phyloP scores from a whole-genome alignment of 129 eudicot genomes.

The Logfia minima region DNA sequence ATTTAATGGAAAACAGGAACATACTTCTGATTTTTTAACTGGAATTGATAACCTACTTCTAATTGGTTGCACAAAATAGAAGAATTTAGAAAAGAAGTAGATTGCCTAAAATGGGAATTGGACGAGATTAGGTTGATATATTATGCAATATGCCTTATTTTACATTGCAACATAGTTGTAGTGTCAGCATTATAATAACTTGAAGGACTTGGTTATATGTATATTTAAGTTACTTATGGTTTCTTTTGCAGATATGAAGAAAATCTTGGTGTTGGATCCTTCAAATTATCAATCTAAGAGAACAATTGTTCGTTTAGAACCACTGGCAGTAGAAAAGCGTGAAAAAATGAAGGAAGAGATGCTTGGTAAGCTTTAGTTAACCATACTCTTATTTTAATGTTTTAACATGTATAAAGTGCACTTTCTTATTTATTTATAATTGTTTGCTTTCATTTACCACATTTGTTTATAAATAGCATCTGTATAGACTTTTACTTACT shows the following conservation, averaged over 20 bases:
- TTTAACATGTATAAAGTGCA: neutral
- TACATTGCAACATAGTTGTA: neutral
- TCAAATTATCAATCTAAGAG: constrained; percentile 68
- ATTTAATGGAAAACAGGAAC: neutral
- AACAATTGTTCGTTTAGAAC: constrained; percentile 65
- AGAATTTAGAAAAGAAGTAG: constrained; percentile 15
- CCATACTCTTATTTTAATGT: neutral
- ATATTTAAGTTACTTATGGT: neutral
- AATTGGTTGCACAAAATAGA: constrained; percentile 16
- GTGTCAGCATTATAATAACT: neutral
- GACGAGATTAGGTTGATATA: neutral
- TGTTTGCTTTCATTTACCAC: neutral
- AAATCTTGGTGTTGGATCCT: constrained; percentile 81
- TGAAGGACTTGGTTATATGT: neutral
- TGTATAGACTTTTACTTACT: neutral
- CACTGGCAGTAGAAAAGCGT: constrained; percentile 82
- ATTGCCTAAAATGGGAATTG: neutral
- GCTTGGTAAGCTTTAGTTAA: constrained; percentile 54
- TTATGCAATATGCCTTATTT: neutral
- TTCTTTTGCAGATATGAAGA: constrained; percentile 55
- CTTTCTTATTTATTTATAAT: too few relatives aligned
- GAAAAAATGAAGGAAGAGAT: constrained; percentile 98
- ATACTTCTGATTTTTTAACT: neutral
- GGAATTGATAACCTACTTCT: constrained; percentile 34
- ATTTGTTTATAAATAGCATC: neutral